Conservation (phyloP, 768 basidiomycete genomes). For the Pulveroboletus ravenelii region DNA sequence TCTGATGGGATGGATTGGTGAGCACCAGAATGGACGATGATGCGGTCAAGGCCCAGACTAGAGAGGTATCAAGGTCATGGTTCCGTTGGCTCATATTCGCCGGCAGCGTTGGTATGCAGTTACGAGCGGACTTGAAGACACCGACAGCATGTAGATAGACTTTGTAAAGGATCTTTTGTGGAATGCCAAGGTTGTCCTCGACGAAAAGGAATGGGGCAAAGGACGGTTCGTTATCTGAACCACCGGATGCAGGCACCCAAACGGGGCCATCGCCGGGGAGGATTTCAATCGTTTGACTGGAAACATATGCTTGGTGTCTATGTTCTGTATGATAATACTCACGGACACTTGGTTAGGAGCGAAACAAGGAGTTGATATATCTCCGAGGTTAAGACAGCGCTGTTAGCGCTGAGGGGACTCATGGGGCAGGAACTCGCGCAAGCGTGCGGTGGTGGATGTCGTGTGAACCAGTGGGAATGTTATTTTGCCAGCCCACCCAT, state of each 20-base stretch:
- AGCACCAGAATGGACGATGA: slow-evolving; percentile 52
- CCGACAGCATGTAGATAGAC: slow-evolving; percentile 45
- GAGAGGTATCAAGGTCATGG: slow-evolving; percentile 2
- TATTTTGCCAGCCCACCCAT: no score
- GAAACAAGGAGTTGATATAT: slow-evolving; percentile 21
- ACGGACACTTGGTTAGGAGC: slow-evolving; percentile 24
- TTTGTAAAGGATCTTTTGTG: slow-evolving; percentile 49
- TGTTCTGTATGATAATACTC: slow-evolving; percentile 9
- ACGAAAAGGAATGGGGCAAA: slow-evolving; percentile 49
- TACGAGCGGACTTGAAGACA: slow-evolving; percentile 32
- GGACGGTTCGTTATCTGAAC: slow-evolving; percentile 11
- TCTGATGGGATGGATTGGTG: slow-evolving; percentile 65
- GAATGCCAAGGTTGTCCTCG: slow-evolving; percentile 62
- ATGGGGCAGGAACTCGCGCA: not conserved
- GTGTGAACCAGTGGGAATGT: not conserved
- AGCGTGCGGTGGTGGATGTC: not conserved
- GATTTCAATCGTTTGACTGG: slow-evolving; percentile 49
- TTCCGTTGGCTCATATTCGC: not conserved
- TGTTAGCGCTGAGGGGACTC: not conserved
- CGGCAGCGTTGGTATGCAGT: not conserved
- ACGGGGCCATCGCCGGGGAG: slow-evolving; percentile 51
- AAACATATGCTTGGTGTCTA: not conserved
- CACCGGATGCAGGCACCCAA: slow-evolving; percentile 32
- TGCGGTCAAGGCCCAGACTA: slow-evolving; percentile 19
- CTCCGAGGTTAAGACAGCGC: not conserved